These are phyloP conservation scores for Arabis alpina DNA, from an alignment of 345 rosid species.

Conservation along the genomic window DNA sequence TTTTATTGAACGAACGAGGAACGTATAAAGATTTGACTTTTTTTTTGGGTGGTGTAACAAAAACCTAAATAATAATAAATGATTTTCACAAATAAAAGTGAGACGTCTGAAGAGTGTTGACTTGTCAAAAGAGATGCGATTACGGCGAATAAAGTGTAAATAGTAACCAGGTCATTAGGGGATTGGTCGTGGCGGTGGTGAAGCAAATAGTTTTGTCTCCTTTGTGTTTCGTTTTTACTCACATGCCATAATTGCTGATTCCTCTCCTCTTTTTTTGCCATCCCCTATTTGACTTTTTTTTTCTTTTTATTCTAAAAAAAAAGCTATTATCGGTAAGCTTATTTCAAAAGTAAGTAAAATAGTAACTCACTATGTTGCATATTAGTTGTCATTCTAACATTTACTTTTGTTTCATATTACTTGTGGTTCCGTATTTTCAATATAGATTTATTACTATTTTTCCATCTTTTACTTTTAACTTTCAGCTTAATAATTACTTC, in stretches of 20 bases:
- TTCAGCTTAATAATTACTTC: too few relatives aligned
- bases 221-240: constrained; percentile 35
- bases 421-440: too few relatives aligned
- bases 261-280: constrained; percentile 30
- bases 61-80: constrained; percentile 26
- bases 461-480: too few relatives aligned
- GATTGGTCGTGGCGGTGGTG: constrained; percentile 44
- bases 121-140: constrained; percentile 52
- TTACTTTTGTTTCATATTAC: too few relatives aligned
- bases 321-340: neutral
- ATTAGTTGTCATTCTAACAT: too few relatives aligned
- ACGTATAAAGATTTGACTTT: constrained; percentile 40
- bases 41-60: constrained; percentile 12
- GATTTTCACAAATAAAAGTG: neutral
- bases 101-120: constrained; percentile 48
- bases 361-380: neutral
- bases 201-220: constrained; percentile 32
- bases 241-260: constrained; percentile 40
- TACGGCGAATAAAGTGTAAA: constrained; percentile 47
- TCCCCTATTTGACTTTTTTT: constrained; percentile 35
- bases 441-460: too few relatives aligned
- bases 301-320: neutral
- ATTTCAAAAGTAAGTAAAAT: constrained; percentile 2
- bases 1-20: constrained; percentile 38
- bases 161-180: constrained; percentile 40